Base-by-base conservation (phyloP, 2,329 filamentous ascomycete genomes). In the Botrytis paeoniae region DNA sequence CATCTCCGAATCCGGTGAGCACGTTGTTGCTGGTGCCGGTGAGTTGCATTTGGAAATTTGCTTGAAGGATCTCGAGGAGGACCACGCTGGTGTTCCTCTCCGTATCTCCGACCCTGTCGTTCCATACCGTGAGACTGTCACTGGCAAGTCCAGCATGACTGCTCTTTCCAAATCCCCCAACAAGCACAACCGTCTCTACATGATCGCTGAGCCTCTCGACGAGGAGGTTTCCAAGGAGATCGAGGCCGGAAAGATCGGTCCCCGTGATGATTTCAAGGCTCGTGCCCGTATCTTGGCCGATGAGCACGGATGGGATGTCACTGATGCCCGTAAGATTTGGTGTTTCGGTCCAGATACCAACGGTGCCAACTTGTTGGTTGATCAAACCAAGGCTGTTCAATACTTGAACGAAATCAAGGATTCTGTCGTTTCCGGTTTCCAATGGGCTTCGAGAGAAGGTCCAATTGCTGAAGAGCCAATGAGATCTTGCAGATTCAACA, bases 391-490 rank as follows among this genome's bases (percentile, higher is more conserved):
- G 93, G 96, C 96, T 81, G 96, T 99, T 79, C 96, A 99, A 89
- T 99, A 98, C 92, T 90, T 99, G 83, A 96, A 94, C 89, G 96
- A 99, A 93, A 99, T 99, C 91, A 99, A 99, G 93, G 96, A 99
- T 84, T 98, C 95, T 75, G 92, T 98, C 80, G 95, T 98, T 83
- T 98, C 96, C 80, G 96, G 96, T 91, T 99, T 99, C 94, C 96
- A 99, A 87, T 99, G 96, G 96, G 96, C 96, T 79, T 94, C 93
- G 81, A 92, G 95, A 83, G 96, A 99, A 90, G 96, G 96, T 88
- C 96, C 96, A 82, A 86, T 99, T 83, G 95, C 93, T 80, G 96
- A 99, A 87, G 96, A 99, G 91, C 96, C 96, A 81, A 95, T 99
- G 94, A 93, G 96, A 84, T 92, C 92, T 79, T 86, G 97, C 85